These are phyloP conservation scores for Alternaria novae-zelandiae DNA, from an alignment of 2,329 filamentous ascomycete genomes.

Conservation along the genomic window DNA sequence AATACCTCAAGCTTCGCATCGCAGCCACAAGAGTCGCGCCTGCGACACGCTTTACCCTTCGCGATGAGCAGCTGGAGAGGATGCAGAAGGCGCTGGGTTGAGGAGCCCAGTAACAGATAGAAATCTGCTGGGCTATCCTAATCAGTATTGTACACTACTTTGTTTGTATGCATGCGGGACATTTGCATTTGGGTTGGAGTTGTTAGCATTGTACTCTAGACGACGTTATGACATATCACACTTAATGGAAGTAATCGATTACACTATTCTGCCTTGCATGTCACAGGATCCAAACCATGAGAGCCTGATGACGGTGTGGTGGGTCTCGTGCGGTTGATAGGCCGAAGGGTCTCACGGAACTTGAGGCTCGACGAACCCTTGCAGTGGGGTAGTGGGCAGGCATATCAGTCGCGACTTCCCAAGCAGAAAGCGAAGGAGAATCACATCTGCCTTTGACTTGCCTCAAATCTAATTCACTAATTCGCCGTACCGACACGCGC, in stretches of 20 bases:
- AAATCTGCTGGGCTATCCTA: neutral
- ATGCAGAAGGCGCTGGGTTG: neutral
- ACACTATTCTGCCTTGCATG: neutral
- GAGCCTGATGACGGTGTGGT: neutral
- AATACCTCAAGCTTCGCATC: neutral
- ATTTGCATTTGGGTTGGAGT: constrained; percentile 2
- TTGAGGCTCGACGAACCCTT: constrained; percentile 3
- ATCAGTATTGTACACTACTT: neutral
- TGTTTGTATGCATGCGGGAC: neutral
- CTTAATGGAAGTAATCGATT: neutral
- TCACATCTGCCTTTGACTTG: neutral
- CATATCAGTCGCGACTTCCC: neutral
- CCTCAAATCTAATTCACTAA: neutral
- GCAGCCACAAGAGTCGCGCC: neutral
- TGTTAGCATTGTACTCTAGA: neutral
- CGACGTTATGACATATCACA: neutral
- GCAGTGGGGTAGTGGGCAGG: neutral
- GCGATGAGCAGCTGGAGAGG: neutral
- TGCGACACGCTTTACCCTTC: neutral
- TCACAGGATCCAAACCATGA: neutral
- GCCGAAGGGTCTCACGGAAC: neutral
- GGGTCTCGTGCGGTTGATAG: constrained; percentile 5
- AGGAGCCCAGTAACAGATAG: neutral
- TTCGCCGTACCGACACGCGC: neutral
- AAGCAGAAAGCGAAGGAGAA: neutral